A percentile compares a stretch with the other conserved stretches of the same genome.
Conservation (phyloP, 1,139 yeast genomes). For the Magnusiomyces suaveolens region DNA sequence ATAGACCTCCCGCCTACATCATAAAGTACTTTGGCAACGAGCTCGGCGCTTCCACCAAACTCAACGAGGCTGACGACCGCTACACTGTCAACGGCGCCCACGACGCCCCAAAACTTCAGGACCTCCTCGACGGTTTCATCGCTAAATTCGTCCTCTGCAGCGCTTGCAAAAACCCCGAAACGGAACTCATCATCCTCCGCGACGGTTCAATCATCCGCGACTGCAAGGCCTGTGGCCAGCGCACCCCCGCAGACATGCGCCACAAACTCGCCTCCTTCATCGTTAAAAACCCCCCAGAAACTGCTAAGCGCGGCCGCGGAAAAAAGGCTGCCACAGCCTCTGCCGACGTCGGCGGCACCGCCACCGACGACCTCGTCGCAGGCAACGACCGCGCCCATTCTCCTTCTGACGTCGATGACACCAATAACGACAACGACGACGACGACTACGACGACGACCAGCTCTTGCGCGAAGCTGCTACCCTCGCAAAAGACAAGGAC, state of each 20-base stretch:
- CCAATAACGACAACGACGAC: conserved; percentile 31
- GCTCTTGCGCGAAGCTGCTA: conserved; percentile 73
- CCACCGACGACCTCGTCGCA: conserved; percentile 51
- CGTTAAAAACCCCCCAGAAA: conserved; percentile 83
- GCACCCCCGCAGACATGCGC: conserved; percentile 74
- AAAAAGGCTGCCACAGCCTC: conserved; percentile 80
- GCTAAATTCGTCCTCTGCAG: conserved; percentile 88
- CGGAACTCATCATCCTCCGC: conserved; percentile 75
- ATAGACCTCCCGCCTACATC: conserved; percentile 85
- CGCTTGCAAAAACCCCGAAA: conserved; percentile 94
- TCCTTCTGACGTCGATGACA: conserved; percentile 14
- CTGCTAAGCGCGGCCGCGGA: conserved; percentile 40
- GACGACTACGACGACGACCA: conserved; percentile 63
- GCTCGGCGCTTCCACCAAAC: conserved; percentile 90
- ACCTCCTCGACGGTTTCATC: conserved; percentile 88
- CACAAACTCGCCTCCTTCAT: conserved; percentile 81
- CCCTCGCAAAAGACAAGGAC: conserved; percentile 40
- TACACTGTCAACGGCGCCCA: conserved; percentile 93
- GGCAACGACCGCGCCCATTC: conserved; percentile 26
- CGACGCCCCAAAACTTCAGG: conserved; percentile 84
- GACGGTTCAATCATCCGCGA: conserved; percentile 76
- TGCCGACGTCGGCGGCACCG: conserved; percentile 76
- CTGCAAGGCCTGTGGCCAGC: conserved; percentile 97
- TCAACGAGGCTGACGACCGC: conserved; percentile 72
- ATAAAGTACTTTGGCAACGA: conserved; percentile 94